A percentile compares a stretch with the other conserved stretches of the same genome.
Evolutionary conservation across 1,139 yeast species (phyloP).

Genomic region (Saccharomyces hybrid): DNA sequence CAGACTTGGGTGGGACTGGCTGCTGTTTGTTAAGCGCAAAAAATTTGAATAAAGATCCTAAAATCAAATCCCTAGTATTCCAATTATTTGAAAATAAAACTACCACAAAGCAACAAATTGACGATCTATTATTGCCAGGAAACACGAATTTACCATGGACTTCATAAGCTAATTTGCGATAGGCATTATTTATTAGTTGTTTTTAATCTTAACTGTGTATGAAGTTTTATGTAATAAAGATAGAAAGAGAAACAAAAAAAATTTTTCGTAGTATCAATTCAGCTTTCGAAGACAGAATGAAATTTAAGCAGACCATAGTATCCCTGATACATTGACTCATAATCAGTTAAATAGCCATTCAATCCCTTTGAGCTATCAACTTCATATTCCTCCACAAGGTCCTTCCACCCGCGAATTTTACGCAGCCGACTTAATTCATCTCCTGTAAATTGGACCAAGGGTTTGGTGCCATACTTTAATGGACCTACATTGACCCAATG

Average conservation of each 20-base stretch:
- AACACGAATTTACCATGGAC: not conserved
- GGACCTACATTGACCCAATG: slow-evolving; percentile 86
- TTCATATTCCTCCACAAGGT: slow-evolving; percentile 33
- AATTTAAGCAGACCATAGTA: slow-evolving; percentile 56
- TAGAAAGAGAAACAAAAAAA: not conserved
- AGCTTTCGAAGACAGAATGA: slow-evolving; percentile 17
- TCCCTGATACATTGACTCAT: slow-evolving; percentile 65
- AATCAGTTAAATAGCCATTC: slow-evolving; percentile 56
- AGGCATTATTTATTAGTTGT: not conserved
- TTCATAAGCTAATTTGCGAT: not conserved
- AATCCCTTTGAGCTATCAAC: slow-evolving; percentile 24
- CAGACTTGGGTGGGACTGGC: slow-evolving; percentile 85
- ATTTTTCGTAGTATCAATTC: not conserved
- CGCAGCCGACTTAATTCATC: slow-evolving; percentile 55
- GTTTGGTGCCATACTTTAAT: slow-evolving; percentile 79
- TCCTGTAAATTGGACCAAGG: slow-evolving; percentile 62
- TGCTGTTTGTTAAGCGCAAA: slow-evolving; percentile 32
- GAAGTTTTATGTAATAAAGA: not conserved
- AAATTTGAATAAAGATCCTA: not conserved
- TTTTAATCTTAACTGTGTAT: not conserved
- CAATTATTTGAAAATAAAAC: slow-evolving; percentile 1
- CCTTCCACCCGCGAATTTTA: slow-evolving; percentile 54
- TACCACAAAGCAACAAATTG: slow-evolving; percentile 1
- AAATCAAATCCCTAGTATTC: not conserved
- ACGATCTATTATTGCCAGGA: slow-evolving; percentile 3